A percentile compares a stretch with the other conserved stretches of the same genome.
Conservation (phyloP, 2,329 filamentous ascomycete genomes). For the Phaeoacremonium minimum region DNA sequence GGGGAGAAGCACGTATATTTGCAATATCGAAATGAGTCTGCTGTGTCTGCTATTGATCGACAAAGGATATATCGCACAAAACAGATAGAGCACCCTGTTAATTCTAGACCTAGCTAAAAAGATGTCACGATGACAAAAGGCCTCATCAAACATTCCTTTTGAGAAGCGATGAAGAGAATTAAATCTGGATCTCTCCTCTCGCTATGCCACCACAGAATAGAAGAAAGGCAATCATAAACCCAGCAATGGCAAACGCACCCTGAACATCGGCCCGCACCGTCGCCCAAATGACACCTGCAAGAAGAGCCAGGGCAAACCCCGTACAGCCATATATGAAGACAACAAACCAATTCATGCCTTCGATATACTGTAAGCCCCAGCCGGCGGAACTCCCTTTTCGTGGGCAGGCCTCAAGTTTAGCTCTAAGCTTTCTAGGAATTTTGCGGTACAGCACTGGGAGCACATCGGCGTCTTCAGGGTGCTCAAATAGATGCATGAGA, state of each 20-base stretch:
- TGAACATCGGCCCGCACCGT: slow-evolving; percentile 15
- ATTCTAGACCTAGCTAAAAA: too few species aligned
- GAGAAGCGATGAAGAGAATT: not conserved
- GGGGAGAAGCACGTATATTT: too few species aligned
- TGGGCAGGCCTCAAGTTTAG: slow-evolving; percentile 15
- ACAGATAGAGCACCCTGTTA: too few species aligned
- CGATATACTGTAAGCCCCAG: slow-evolving; percentile 20
- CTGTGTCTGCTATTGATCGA: too few species aligned
- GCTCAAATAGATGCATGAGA: slow-evolving; percentile 19
- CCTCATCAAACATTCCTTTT: not conserved
- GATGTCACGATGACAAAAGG: not conserved
- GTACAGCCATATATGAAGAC: slow-evolving; percentile 14
- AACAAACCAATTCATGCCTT: slow-evolving; percentile 15
- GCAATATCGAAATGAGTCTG: too few species aligned
- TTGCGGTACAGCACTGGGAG: slow-evolving; percentile 14
- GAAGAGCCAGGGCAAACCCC: slow-evolving; percentile 12
- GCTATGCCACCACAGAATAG: slow-evolving; percentile 13
- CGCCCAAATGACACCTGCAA: slow-evolving; percentile 16
- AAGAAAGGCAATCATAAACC: slow-evolving; percentile 18
- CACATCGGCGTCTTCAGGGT: slow-evolving; percentile 17
- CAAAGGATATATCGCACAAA: too few species aligned
- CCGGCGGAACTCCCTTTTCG: slow-evolving; percentile 15
- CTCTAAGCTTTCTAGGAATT: slow-evolving; percentile 19
- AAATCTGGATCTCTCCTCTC: slow-evolving; percentile 2
- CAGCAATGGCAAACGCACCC: slow-evolving; percentile 19